Evolutionary conservation across 805 yeast species (phyloP), one percentile per base, ranked within the genome.

Genomic region (Candida tibetensis): DNA sequence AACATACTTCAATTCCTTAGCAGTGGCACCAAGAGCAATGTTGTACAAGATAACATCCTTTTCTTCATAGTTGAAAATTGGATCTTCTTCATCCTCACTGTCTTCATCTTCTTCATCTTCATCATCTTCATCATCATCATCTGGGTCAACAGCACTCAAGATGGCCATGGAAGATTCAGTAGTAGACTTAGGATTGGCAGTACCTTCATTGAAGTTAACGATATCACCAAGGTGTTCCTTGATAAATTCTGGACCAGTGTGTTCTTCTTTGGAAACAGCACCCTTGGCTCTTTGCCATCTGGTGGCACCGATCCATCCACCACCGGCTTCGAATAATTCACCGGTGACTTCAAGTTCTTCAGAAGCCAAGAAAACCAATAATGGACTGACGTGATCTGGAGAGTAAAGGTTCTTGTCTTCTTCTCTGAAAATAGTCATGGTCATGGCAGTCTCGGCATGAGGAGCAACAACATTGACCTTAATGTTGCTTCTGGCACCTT

Each of bases 381-480:
- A 71, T 41, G 99, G 99, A 1, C 97, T 93, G 33, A 91, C 96
- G 61, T 80, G 87, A 36, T 81, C 77, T 4, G 97, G 90, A 52
- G 86, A 87, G 64, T 82, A 88, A 51, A 82, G 79, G 65, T 87
- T 86, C 51, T 82, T 76, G 63, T 91, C 95, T 44, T 79, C 80
- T 33, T 81, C 82, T 33, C 79, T 76, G 67, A 91, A 85, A 33
- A 91, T 81, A 4, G 95, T 85, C 55, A 79, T 77, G 19, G 99
- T 91, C 99, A 91, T 91, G 41, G 95, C 90, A 30, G 99, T 91
- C 57, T 91, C 97, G 19, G 98, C 98, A 60, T 91, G 96, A 37
- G 99, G 99, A 18, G 99, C 98, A 60, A 89, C 81, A 26, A 80
- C 77, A 58, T 90, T 86, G 40, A 81, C 90, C 53, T 73, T 71